These are phyloP conservation scores for Cytospora mali DNA, from an alignment of 2,329 filamentous ascomycete species.

Conservation along the genomic window DNA sequence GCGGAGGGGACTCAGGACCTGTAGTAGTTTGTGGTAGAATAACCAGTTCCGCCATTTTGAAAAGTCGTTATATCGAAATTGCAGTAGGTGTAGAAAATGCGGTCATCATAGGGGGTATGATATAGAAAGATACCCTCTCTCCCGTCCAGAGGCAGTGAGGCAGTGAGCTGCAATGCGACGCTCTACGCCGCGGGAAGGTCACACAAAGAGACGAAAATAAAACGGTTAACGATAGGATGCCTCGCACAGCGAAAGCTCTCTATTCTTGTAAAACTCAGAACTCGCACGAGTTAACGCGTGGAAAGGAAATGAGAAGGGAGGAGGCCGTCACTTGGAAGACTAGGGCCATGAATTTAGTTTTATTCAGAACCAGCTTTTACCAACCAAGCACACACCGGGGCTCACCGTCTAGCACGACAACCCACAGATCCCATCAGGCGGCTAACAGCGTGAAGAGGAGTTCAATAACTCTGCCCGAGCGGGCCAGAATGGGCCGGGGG, in stretches of 20 bases:
- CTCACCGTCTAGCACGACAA: conserved; percentile 5
- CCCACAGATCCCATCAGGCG: conserved; percentile 24
- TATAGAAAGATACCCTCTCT: conserved; percentile 35
- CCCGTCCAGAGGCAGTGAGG: conserved; percentile 20
- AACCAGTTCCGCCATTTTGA: conserved; percentile 52
- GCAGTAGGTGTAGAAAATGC: conserved; percentile 21
- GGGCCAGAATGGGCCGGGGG: conserved; percentile 20
- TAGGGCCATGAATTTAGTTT: conserved; percentile 25
- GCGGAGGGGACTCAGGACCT: conserved; percentile 51
- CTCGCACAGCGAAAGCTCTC: conserved; percentile 49
- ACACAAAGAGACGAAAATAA: conserved; percentile 35
- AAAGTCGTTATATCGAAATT: conserved; percentile 33
- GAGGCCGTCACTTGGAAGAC: conserved; percentile 25
- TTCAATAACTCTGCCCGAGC: conserved; percentile 4
- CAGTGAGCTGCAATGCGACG: conserved; percentile 36
- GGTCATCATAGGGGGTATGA: conserved; percentile 32
- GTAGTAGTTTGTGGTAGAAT: conserved; percentile 44
- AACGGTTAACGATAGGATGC: conserved; percentile 45
- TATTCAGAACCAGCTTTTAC: conserved; percentile 12
- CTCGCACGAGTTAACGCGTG: conserved; percentile 36
- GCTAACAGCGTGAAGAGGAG: conserved; percentile 21
- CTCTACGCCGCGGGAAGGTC: conserved; percentile 36
- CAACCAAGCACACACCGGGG: conserved; percentile 17
- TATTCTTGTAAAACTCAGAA: conserved; percentile 33
- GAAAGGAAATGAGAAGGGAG: conserved; percentile 37